Conservation (phyloP, 2,329 filamentous ascomycete genomes). For the Fusarium falciforme region DNA sequence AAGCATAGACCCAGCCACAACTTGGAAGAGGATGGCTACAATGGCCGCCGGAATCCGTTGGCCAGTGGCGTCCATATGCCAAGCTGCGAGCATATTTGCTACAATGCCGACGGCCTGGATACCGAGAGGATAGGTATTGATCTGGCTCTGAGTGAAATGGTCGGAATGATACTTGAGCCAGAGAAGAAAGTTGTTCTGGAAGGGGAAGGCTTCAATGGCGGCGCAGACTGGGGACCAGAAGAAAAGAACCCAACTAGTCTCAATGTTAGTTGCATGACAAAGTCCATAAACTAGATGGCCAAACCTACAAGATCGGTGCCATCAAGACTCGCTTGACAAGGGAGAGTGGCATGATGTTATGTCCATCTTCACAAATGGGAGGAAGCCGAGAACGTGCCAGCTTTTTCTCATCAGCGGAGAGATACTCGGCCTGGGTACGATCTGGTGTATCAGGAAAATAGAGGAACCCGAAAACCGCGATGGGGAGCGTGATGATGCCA, state of each 20-base stretch:
- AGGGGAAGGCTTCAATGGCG: constrained; percentile 31
- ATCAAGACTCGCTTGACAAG: constrained; percentile 44
- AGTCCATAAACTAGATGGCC: background rate
- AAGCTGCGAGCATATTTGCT: constrained; percentile 36
- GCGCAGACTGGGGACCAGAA: constrained; percentile 48
- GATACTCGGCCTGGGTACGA: constrained; percentile 49
- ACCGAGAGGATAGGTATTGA: constrained; percentile 43
- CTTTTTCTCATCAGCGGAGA: constrained; percentile 47
- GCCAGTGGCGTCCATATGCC: constrained; percentile 36
- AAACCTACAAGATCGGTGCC: constrained; percentile 45
- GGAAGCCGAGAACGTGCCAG: constrained; percentile 46
- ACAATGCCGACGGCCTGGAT: constrained; percentile 42
- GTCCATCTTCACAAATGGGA: constrained; percentile 47
- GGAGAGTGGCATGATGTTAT: constrained; percentile 47
- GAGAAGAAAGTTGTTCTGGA: constrained; percentile 41
- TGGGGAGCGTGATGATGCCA: constrained; percentile 38
- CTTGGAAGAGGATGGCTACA: constrained; percentile 25
- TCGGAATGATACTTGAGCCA: constrained; percentile 39
- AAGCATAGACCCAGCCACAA: constrained; percentile 33
- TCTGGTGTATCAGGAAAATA: constrained; percentile 47
- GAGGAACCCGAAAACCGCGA: constrained; percentile 37
- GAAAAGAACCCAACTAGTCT: constrained; percentile 51
- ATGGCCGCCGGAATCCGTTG: constrained; percentile 30
- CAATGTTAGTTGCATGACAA: background rate
- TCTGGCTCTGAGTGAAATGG: constrained; percentile 34